These are phyloP conservation scores for Sarocladium kiliense DNA, from an alignment of 2,329 filamentous ascomycete species.

Conservation along the genomic window DNA sequence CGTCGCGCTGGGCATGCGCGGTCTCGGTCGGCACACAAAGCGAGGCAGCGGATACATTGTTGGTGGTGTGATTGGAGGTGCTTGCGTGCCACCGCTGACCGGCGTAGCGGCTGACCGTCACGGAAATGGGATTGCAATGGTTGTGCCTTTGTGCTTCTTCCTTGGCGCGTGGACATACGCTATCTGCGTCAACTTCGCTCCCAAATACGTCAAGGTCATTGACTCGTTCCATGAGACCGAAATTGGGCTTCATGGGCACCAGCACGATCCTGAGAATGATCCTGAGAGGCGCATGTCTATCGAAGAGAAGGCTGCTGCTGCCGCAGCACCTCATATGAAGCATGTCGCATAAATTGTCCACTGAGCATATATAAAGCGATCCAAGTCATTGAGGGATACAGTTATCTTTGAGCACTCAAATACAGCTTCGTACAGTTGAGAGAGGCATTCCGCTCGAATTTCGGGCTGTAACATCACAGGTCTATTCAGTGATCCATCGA, in stretches of 20 bases:
- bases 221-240: slow-evolving; percentile 49
- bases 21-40: slow-evolving; percentile 72
- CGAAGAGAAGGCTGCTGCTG: background rate
- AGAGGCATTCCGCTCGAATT: too few species aligned
- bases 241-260: slow-evolving; percentile 30
- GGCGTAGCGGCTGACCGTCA: slow-evolving; percentile 62
- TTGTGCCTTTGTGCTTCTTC: slow-evolving; percentile 60
- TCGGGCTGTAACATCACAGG: too few species aligned
- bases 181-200: slow-evolving; percentile 60
- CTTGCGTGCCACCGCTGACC: slow-evolving; percentile 66
- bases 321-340: background rate
- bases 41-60: slow-evolving; percentile 66
- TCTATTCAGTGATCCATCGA: too few species aligned
- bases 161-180: slow-evolving; percentile 52
- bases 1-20: slow-evolving; percentile 70
- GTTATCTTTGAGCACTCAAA: too few species aligned
- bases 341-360: background rate
- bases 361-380: too few species aligned
- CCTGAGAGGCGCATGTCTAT: background rate
- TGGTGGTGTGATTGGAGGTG: slow-evolving; percentile 66
- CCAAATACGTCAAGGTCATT: slow-evolving; percentile 56
- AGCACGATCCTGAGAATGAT: background rate
- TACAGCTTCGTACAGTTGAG: too few species aligned
- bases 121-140: slow-evolving; percentile 57
- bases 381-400: too few species aligned